Evolutionary conservation across 805 yeast genomes (phyloP).

Genomic region (Wickerhamiella occidentalis): DNA sequence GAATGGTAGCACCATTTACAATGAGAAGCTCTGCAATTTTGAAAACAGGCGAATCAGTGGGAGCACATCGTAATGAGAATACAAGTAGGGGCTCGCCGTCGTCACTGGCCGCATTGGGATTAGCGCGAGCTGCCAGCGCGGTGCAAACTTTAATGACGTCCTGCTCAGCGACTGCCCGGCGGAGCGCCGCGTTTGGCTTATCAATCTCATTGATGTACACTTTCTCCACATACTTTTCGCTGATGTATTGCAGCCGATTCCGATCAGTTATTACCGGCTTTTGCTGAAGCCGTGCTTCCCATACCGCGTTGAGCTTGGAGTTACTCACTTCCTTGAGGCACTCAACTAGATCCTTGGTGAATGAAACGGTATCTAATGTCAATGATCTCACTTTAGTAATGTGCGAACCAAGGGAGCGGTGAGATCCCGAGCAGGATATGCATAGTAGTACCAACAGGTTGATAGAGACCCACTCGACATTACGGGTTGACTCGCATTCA

Average conservation of each 20-base stretch:
- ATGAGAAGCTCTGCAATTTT: slow-evolving; percentile 31
- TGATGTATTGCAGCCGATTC: slow-evolving; percentile 47
- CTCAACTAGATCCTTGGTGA: slow-evolving; percentile 46
- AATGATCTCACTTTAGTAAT: slow-evolving; percentile 68
- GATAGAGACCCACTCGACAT: slow-evolving; percentile 79
- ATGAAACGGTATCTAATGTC: slow-evolving; percentile 49
- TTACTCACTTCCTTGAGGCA: slow-evolving; percentile 50
- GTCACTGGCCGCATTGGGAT: slow-evolving; percentile 26
- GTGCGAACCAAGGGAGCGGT: slow-evolving; percentile 73
- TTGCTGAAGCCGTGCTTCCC: slow-evolving; percentile 37
- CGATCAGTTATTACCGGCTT: slow-evolving; percentile 29
- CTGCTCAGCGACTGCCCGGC: slow-evolving; percentile 27
- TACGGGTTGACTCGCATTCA: slow-evolving; percentile 55
- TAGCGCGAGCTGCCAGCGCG: slow-evolving; percentile 32
- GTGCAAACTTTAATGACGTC: slow-evolving; percentile 24
- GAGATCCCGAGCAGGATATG: slow-evolving; percentile 79
- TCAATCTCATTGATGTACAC: slow-evolving; percentile 32
- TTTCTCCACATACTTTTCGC: slow-evolving; percentile 50
- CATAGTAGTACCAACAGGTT: slow-evolving; percentile 64
- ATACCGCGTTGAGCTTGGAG: slow-evolving; percentile 41
- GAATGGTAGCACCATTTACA: slow-evolving; percentile 29
- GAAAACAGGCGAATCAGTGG: slow-evolving; percentile 22
- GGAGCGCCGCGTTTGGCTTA: slow-evolving; percentile 27
- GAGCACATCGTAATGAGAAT: slow-evolving; percentile 26
- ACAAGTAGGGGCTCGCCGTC: slow-evolving; percentile 26